Conservation (phyloP, 495 filamentous ascomycete species). For the Cryomyces minteri region DNA sequence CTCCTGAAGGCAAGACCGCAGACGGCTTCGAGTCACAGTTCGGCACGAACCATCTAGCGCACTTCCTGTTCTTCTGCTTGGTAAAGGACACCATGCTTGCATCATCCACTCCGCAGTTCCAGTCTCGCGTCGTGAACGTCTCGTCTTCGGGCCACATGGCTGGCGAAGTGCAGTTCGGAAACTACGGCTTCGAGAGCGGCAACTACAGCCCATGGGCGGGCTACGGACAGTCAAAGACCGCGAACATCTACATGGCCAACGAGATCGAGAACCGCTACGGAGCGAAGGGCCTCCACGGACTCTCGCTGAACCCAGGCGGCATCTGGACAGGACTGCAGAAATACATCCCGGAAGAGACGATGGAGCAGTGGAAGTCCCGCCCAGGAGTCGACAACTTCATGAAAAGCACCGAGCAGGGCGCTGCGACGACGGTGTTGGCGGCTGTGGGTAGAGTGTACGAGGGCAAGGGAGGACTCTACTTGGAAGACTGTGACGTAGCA, state of each 20-base stretch:
- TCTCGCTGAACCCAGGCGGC: slow-evolving; percentile 8
- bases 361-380: slow-evolving; percentile 1
- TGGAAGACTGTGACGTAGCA: slow-evolving; percentile 15
- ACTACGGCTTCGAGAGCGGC: slow-evolving; percentile 20
- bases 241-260: slow-evolving; percentile 16
- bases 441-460: slow-evolving; percentile 13
- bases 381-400: not conserved
- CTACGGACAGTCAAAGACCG: slow-evolving; percentile 12
- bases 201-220: slow-evolving; percentile 23
- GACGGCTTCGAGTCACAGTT: slow-evolving; percentile 31
- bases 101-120: slow-evolving; percentile 18
- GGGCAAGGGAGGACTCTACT: slow-evolving; percentile 13
- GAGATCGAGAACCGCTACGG: slow-evolving; percentile 14
- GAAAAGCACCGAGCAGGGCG: slow-evolving; percentile 15
- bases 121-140: slow-evolving; percentile 26
- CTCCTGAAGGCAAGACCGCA: slow-evolving; percentile 22
- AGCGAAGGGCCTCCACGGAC: slow-evolving; percentile 7
- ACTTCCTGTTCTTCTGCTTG: slow-evolving; percentile 35
- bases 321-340: slow-evolving; percentile 6
- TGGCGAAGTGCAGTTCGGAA: slow-evolving; percentile 10
- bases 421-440: slow-evolving; percentile 14
- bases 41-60: slow-evolving; percentile 30
- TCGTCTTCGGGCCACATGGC: slow-evolving; percentile 23
- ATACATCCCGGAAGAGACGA: slow-evolving; percentile 1
- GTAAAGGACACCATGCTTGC: slow-evolving; percentile 25